Conservation (phyloP, 768 basidiomycete species). For the Leccinum variicolor region DNA sequence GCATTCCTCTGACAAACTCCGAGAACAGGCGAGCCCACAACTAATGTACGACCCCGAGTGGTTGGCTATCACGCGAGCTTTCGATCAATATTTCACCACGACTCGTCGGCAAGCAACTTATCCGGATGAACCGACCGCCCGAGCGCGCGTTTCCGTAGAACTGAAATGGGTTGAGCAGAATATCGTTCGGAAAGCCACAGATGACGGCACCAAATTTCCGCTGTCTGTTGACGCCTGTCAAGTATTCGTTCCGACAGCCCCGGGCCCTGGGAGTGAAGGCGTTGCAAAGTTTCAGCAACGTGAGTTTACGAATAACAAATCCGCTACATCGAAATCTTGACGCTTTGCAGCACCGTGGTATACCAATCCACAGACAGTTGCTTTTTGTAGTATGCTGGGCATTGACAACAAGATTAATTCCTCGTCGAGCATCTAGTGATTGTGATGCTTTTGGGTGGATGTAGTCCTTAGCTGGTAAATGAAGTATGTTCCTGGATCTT, state of each 20-base stretch:
- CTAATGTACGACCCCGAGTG: conserved; percentile 85
- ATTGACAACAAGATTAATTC: conserved; percentile 70
- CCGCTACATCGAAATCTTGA: neutral
- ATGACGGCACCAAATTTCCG: neutral
- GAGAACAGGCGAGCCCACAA: conserved; percentile 23
- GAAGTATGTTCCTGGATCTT: neutral
- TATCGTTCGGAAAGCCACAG: conserved; percentile 30
- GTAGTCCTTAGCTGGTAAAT: neutral
- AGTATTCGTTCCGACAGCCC: conserved; percentile 65
- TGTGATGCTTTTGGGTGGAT: neutral
- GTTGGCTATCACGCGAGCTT: conserved; percentile 90
- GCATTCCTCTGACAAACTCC: conserved; percentile 8
- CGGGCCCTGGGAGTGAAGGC: conserved; percentile 44
- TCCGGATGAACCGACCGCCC: conserved; percentile 51
- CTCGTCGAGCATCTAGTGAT: conserved; percentile 4
- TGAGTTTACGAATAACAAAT: conserved; percentile 23
- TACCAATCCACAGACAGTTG: conserved; percentile 85
- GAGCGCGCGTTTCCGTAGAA: conserved; percentile 55
- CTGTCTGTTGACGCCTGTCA: conserved; percentile 54
- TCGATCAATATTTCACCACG: conserved; percentile 73
- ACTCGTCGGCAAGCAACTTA: conserved; percentile 47
- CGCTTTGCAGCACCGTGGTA: conserved; percentile 61
- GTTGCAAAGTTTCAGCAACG: conserved; percentile 37
- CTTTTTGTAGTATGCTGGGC: conserved; percentile 76
- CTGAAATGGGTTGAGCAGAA: conserved; percentile 66